Evolutionary conservation across 2,329 filamentous ascomycete species (phyloP), one percentile per base, ranked within the genome.

Genomic region (Capronia americana): DNA sequence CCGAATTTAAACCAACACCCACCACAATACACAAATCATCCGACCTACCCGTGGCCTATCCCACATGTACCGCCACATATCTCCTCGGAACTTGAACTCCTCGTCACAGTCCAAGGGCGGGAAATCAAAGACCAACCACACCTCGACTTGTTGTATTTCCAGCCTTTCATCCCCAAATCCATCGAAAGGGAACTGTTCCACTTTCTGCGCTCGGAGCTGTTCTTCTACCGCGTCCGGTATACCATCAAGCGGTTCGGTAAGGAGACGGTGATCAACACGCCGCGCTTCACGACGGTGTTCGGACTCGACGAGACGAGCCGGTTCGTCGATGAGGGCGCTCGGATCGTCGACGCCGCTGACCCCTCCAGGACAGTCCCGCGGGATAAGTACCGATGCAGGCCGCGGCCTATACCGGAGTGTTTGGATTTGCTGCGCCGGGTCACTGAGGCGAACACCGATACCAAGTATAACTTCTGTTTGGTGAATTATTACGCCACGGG

Each of bases 401-500:
- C 91, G 0, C 85, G 91, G 0, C 91, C 90, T 0, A 85, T 93
- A 1, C 91, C 91, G 0, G 78, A 84, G 62, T 92, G 90, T 72
- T 83, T 94, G 0, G 86, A 91, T 46, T 77, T 82, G 5, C 82
- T 94, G 7, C 85, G 88, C 10, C 79, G 77, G 38, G 82, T 87
- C 10, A 87, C 90, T 1, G 90, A 94, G 76, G 82, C 83, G 4
- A 85, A 86, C 0, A 91, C 89, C 0, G 84, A 83, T n/a, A 86
- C 86, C 73, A 83, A 74, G 0, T 94, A 90, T 78, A 94, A 94
- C 75, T 92, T 93, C 75, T 91, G 88, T 66, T 83, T 94, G 1
- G 90, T 94, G 4, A 94, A 94, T 74, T 94, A 94, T 79, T 94
- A 94, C 74, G 88, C 89, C n/a, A 86, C 85, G 3, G 91, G 91